phyloP scores from a whole-genome alignment of 192 early-diverging fungal species.

The Cladochytrium replicatum region DNA sequence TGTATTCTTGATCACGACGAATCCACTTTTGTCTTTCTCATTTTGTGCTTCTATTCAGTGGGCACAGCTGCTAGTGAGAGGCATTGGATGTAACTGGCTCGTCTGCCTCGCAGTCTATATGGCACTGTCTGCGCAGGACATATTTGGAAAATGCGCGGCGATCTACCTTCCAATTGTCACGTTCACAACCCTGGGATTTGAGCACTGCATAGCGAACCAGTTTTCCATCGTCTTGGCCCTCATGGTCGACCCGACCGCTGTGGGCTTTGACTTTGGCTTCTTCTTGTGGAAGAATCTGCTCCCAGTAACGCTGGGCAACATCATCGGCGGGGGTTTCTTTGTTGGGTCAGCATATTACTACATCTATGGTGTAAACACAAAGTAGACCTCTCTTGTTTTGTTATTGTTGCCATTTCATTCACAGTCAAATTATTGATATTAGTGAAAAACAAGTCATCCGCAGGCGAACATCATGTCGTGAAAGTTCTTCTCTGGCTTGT shows the following conservation, averaged over 20 bases:
- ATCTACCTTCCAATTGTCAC: not conserved
- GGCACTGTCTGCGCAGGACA: not conserved
- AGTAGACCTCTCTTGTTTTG: too few species aligned
- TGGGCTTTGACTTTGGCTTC: not conserved
- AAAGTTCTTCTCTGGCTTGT: too few species aligned
- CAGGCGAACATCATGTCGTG: too few species aligned
- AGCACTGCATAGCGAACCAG: not conserved
- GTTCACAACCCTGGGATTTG: not conserved
- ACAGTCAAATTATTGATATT: too few species aligned
- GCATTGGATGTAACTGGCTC: not conserved
- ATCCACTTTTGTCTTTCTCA: too few species aligned
- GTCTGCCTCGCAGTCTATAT: not conserved
- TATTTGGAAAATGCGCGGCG: not conserved
- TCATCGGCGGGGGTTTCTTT: not conserved
- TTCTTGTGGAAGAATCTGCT: not conserved
- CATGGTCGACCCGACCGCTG: not conserved
- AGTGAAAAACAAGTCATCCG: too few species aligned
- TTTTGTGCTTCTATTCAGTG: too few species aligned
- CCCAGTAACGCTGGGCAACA: not conserved
- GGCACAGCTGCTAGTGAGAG: not conserved
- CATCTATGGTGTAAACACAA: too few species aligned
- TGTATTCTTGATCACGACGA: too few species aligned
- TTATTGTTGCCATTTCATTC: too few species aligned
- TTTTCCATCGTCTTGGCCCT: not conserved
- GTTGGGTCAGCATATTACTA: not conserved